Evolutionary conservation across 306 rosid species (phyloP), one percentile per base, ranked within the genome.

Genomic region (Cicer yamashitae): DNA sequence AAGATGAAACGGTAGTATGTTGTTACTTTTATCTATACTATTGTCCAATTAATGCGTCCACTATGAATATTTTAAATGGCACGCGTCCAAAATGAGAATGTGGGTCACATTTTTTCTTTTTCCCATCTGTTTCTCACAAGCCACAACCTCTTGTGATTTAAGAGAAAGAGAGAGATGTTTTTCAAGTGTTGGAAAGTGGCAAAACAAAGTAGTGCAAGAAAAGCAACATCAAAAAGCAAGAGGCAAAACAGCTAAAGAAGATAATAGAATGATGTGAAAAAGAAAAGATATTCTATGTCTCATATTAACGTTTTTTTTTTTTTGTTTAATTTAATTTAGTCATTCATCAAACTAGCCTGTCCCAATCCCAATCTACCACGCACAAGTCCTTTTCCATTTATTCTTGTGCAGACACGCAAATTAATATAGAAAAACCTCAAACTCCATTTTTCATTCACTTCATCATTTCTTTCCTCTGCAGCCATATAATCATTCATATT

Each of bases 131-230:
- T 25, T 67, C 25, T 72, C 71, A 30, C 39, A 30, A 63, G 61
- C 37, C 59, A 9, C 65, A 51, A 18, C 38, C 13, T 12, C 10
- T 72, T 10, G 30, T 76, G 70, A 50, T 25, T 25, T 25, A 25
- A 25, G 34, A 25, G 61, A 66, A 70, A 63, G 83, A 67, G 84
- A 77, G 54, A 72, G 22, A 64, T 17, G 76, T 44, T 59, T 74
- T 50, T 20, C n/a, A 15, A 78, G 86, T 70, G 86, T 87, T 77
- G 84, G 89, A 84, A 82, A 89, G 96, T 78, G 86, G 71, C 81
- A 87, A 88, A 85, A 79, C 41, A 81, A 73, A 80, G 76, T 68
- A 67, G 81, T 73, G 83, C 64, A 72, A 80, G 73, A 76, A 84
- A 81, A 84, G 80, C 84, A 79, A 79, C 50, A 71, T 72, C 56